A percentile compares a stretch with the other conserved stretches of the same genome.
These are phyloP conservation scores for Naganishia sp. DNA, from an alignment of 1,284 basidiomycete species.

Conservation along the genomic window DNA sequence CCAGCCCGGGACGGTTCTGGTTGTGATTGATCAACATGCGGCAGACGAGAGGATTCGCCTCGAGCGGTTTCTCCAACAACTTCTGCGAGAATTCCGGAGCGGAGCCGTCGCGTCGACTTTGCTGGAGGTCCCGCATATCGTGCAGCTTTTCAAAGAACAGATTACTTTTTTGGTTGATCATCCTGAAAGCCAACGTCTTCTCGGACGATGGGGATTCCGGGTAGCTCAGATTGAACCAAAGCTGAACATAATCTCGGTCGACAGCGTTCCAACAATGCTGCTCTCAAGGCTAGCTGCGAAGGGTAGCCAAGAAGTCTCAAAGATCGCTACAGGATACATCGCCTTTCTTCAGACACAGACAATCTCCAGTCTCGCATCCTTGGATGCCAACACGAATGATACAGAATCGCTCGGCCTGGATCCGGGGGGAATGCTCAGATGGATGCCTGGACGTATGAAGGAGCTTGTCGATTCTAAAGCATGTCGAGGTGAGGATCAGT, in stretches of 20 bases:
- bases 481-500: conserved; percentile 68
- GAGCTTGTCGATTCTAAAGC: conserved; percentile 89
- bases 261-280: conserved; percentile 47
- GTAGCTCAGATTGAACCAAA: conserved; percentile 49
- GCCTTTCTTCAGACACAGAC: conserved; percentile 25
- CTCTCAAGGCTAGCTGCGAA: conserved; percentile 40
- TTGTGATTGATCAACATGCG: conserved; percentile 92
- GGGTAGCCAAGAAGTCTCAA: conserved; percentile 40
- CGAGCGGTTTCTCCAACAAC: conserved; percentile 71
- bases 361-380: conserved; percentile 26
- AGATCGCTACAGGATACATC: conserved; percentile 19
- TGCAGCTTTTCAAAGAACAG: conserved; percentile 69
- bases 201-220: conserved; percentile 70
- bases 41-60: conserved; percentile 89
- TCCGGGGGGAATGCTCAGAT: conserved; percentile 63
- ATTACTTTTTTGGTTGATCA: conserved; percentile 57
- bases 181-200: conserved; percentile 54
- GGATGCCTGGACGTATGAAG: conserved; percentile 74
- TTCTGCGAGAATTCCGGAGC: conserved; percentile 65
- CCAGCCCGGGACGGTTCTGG: conserved; percentile 52
- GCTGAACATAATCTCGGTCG: neutral
- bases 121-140: conserved; percentile 53
- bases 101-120: conserved; percentile 51
- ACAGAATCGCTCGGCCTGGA: conserved; percentile 61
- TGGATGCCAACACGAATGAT: conserved; percentile 1